These are phyloP conservation scores for Pythium sukuiense DNA, from an alignment of 352 stramenopile species.

Conservation along the genomic window DNA sequence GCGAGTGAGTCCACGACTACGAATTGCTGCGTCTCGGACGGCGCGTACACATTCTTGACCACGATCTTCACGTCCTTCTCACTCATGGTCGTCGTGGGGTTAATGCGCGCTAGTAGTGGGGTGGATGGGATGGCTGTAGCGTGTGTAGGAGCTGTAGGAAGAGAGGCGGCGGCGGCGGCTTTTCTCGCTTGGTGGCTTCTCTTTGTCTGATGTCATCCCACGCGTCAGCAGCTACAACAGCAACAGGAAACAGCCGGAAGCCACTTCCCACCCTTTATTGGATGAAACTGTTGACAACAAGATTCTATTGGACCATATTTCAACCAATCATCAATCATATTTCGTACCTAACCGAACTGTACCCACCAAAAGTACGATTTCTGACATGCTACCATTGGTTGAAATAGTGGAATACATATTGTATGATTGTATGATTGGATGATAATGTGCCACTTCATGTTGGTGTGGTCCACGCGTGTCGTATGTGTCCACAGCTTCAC, in stretches of 20 bases:
- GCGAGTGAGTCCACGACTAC: constrained; percentile 31
- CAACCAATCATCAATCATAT: background rate
- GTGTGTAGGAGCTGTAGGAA: background rate
- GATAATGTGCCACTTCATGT: background rate
- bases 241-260: constrained; percentile 17
- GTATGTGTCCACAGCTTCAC: constrained; percentile 5
- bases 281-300: background rate
- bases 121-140: background rate
- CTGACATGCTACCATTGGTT: constrained; percentile 1
- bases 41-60: constrained; percentile 83
- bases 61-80: constrained; percentile 54
- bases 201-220: constrained; percentile 25
- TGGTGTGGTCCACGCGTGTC: constrained; percentile 15
- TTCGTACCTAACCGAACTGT: background rate
- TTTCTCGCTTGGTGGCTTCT: background rate
- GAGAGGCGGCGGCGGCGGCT: background rate
- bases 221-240: constrained; percentile 17
- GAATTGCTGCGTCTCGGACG: constrained; percentile 51
- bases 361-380: background rate
- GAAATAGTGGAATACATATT: background rate
- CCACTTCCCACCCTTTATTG: background rate
- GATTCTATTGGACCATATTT: constrained; percentile 10
- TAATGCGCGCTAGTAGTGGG: background rate
- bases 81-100: background rate
- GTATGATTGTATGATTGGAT: background rate